These are phyloP conservation scores for Fusarium staphyleae DNA, from an alignment of 2,329 filamentous ascomycete genomes.

Conservation along the genomic window DNA sequence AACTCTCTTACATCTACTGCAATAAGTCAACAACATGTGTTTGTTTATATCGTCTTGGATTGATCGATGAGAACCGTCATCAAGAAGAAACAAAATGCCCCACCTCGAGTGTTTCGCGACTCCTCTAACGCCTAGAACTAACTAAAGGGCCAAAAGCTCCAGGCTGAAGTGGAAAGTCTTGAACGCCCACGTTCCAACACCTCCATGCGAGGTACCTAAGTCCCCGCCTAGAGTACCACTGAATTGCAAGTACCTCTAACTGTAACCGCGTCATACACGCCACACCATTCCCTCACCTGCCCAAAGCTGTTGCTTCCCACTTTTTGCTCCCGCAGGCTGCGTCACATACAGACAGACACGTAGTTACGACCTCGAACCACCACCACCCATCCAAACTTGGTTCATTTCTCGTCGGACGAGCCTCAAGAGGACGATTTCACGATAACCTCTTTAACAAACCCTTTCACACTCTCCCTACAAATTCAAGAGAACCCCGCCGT, in stretches of 20 bases:
- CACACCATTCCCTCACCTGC: conserved; percentile 31
- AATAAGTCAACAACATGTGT: not conserved
- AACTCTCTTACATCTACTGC: not conserved
- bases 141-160: conserved; percentile 8
- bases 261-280: conserved; percentile 39
- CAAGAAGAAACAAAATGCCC: conserved; percentile 5
- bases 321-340: conserved; percentile 37
- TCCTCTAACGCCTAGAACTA: conserved; percentile 1
- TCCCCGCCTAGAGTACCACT: not conserved
- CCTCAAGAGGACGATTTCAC: conserved; percentile 16
- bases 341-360: conserved; percentile 29
- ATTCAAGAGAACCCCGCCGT: conserved; percentile 1
- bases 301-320: conserved; percentile 31
- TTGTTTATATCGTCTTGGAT: not conserved
- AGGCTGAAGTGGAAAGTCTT: not conserved
- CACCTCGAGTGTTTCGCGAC: conserved; percentile 1
- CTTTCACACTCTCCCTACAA: conserved; percentile 3
- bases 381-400: conserved; percentile 20
- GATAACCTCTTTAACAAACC: conserved; percentile 24
- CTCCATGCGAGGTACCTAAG: not conserved
- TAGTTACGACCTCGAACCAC: conserved; percentile 18
- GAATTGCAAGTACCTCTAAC: conserved; percentile 16
- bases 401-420: conserved; percentile 5
- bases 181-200: not conserved
- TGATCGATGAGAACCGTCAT: conserved; percentile 2